phyloP scores from a whole-genome alignment of 139 green algal genomes.

The Asterochloris erici region DNA sequence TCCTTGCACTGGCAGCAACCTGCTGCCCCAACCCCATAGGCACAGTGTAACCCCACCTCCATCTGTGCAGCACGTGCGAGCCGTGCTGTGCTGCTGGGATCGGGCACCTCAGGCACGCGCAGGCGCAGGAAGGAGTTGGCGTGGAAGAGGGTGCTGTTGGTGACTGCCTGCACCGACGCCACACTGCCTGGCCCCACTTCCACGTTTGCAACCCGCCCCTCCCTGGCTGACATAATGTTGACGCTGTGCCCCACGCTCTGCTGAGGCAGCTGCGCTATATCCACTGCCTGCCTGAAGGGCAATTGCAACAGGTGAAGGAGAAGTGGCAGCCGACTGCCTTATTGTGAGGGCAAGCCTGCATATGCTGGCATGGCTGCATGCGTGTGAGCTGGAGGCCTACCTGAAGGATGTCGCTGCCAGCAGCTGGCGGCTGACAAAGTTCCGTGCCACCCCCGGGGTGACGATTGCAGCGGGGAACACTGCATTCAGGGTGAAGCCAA shows the following conservation, averaged over 20 bases:
- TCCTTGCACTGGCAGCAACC: neutral
- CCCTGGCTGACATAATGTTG: too few species aligned
- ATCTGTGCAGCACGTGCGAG: constrained; percentile 20
- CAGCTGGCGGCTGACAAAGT: neutral
- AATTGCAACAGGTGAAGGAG: neutral
- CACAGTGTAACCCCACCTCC: neutral
- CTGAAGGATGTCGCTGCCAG: neutral
- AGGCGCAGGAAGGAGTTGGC: constrained; percentile 33
- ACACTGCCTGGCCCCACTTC: constrained; percentile 30
- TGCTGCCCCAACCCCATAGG: too few species aligned
- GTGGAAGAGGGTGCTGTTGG: constrained; percentile 23
- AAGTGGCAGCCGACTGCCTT: neutral
- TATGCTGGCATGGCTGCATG: too few species aligned
- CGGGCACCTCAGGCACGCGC: constrained; percentile 3
- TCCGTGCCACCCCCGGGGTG: neutral
- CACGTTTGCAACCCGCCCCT: constrained; percentile 16
- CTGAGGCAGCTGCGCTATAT: neutral
- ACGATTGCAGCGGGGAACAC: constrained; percentile 16
- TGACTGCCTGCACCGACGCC: constrained; percentile 11
- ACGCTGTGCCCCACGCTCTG: too few species aligned
- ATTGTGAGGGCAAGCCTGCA: neutral
- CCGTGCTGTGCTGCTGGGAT: constrained; percentile 15
- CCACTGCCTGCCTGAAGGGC: constrained; percentile 6
- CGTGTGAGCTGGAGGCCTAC: neutral
- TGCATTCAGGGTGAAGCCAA: constrained; percentile 34